These are phyloP conservation scores for Liquidambar formosana DNA, from an alignment of 164 flowering plant species.

Conservation along the genomic window DNA sequence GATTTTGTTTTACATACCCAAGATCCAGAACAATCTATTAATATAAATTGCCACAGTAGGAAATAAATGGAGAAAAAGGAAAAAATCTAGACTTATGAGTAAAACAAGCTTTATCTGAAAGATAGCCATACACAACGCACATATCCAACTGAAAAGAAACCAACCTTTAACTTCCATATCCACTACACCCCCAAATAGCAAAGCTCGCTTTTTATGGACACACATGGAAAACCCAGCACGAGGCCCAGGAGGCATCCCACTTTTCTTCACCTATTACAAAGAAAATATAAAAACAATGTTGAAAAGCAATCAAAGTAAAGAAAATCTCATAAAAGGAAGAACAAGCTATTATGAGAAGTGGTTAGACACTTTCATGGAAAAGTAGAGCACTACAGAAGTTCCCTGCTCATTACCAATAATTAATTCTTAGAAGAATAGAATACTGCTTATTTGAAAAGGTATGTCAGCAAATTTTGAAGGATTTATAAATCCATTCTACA, in stretches of 20 bases:
- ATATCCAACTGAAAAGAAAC: slow-evolving; percentile 2
- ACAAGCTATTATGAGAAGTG: too few species aligned
- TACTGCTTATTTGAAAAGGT: too few species aligned
- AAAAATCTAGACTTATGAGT: background rate
- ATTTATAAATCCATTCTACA: too few species aligned
- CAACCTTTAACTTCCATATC: slow-evolving; percentile 95
- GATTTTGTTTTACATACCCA: background rate
- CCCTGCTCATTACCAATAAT: too few species aligned
- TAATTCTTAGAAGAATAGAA: too few species aligned
- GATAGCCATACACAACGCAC: background rate
- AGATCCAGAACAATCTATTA: background rate
- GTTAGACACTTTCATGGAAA: too few species aligned
- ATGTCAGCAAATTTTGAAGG: too few species aligned
- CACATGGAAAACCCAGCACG: slow-evolving; percentile 98
- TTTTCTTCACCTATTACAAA: slow-evolving; percentile 73
- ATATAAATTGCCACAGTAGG: background rate
- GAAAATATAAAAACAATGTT: background rate
- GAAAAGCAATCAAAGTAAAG: too few species aligned
- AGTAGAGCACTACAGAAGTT: too few species aligned
- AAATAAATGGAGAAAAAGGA: background rate
- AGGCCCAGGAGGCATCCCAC: slow-evolving; percentile 98
- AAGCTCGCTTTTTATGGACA: slow-evolving; percentile 90
- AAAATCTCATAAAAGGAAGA: too few species aligned
- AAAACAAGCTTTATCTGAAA: background rate
- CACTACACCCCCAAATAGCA: slow-evolving; percentile 97